Conservation (phyloP, 2,329 filamentous ascomycete genomes). For the Didymella pinodella region DNA sequence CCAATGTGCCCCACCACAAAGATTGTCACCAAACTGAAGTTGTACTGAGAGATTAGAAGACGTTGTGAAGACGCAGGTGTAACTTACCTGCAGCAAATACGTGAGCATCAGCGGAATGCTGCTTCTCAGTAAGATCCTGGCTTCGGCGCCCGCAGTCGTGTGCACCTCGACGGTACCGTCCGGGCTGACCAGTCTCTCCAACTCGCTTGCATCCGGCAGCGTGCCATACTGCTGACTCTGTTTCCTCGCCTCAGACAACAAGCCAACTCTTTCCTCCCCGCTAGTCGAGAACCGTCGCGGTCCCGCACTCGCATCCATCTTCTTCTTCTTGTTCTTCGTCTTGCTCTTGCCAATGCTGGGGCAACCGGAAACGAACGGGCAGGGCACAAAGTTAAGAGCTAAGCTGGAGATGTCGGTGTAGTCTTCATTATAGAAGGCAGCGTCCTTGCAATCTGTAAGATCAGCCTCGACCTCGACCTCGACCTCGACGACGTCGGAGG, state of each 20-base stretch:
- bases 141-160: slow-evolving; percentile 41
- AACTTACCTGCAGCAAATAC: slow-evolving; percentile 54
- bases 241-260: slow-evolving; percentile 35
- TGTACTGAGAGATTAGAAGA: slow-evolving; percentile 51
- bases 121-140: slow-evolving; percentile 51
- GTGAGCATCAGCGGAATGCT: slow-evolving; percentile 62
- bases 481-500: slow-evolving; percentile 9
- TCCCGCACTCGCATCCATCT: slow-evolving; percentile 44
- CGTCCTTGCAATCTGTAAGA: slow-evolving; percentile 5
- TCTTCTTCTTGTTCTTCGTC: slow-evolving; percentile 25
- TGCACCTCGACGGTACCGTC: slow-evolving; percentile 32
- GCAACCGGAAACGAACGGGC: slow-evolving; percentile 26
- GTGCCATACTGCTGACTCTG: slow-evolving; percentile 38
- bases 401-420: slow-evolving; percentile 35
- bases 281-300: slow-evolving; percentile 43
- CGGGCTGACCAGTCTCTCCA: slow-evolving; percentile 38
- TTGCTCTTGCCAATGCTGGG: slow-evolving; percentile 26
- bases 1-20: slow-evolving; percentile 63
- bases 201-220: slow-evolving; percentile 35
- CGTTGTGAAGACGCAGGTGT: too few species aligned
- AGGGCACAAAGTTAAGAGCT: slow-evolving; percentile 34
- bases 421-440: slow-evolving; percentile 17
- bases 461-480: slow-evolving; percentile 18
- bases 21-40: slow-evolving; percentile 60
- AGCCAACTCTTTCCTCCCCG: slow-evolving; percentile 37